Evolutionary conservation across 352 stramenopile genomes (phyloP).

Genomic region (Phytophthora meadii): DNA sequence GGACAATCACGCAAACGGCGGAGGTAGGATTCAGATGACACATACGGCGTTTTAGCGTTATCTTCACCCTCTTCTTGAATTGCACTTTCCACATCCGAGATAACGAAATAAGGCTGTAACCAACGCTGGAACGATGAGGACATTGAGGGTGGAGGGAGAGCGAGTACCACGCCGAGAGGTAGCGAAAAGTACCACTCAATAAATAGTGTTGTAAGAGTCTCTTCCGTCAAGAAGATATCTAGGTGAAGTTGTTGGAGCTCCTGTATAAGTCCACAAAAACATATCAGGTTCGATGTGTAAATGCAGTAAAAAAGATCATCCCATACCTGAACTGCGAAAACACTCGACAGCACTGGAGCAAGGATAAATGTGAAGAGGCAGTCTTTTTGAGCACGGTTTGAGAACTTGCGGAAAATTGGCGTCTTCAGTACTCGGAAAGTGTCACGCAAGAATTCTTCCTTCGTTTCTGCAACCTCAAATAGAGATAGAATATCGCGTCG

Average conservation of each 20-base stretch:
- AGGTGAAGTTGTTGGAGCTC: slow-evolving; percentile 70
- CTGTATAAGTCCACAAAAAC: slow-evolving; percentile 35
- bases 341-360: slow-evolving; percentile 73
- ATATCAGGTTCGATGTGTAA: slow-evolving; percentile 9
- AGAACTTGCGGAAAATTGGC: slow-evolving; percentile 60
- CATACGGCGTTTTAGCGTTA: slow-evolving; percentile 29
- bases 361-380: slow-evolving; percentile 73
- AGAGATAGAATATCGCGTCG: slow-evolving; percentile 70
- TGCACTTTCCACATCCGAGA: slow-evolving; percentile 41
- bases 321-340: slow-evolving; percentile 82
- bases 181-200: slow-evolving; percentile 88
- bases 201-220: slow-evolving; percentile 65
- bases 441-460: slow-evolving; percentile 64
- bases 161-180: slow-evolving; percentile 61
- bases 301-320: neutral
- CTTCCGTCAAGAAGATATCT: slow-evolving; percentile 61
- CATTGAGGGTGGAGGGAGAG: slow-evolving; percentile 63
- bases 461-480: slow-evolving; percentile 63
- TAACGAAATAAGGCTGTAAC: slow-evolving; percentile 66
- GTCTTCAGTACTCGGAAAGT: slow-evolving; percentile 52
- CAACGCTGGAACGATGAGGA: slow-evolving; percentile 84
- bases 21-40: slow-evolving; percentile 36
- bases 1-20: slow-evolving; percentile 51
- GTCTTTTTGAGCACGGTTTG: slow-evolving; percentile 36
- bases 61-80: slow-evolving; percentile 43